Percentiles rank a stretch among this genome's conserved stretches.
These are phyloP conservation scores for Capsella rubella DNA, from an alignment of 441 rosid genomes.

Conservation along the genomic window DNA sequence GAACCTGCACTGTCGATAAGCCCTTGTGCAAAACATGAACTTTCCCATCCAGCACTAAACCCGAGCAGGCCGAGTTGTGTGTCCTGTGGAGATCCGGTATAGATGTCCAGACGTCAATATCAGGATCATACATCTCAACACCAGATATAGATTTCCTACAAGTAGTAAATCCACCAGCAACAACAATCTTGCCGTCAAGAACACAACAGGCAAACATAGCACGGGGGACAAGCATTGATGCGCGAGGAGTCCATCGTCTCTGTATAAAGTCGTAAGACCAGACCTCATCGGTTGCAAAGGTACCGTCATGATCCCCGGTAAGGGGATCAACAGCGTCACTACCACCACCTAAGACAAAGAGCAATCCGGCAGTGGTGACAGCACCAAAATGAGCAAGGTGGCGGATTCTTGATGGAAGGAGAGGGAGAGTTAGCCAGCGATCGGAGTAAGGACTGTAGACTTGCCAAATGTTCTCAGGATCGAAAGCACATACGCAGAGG, in stretches of 20 bases:
- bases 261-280: conserved; percentile 85
- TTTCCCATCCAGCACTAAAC: conserved; percentile 70
- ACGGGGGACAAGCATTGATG: conserved; percentile 90
- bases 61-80: conserved; percentile 91
- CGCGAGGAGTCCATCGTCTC: conserved; percentile 65
- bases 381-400: conserved; percentile 88
- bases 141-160: conserved; percentile 88
- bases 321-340: conserved; percentile 91
- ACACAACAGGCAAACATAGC: conserved; percentile 96
- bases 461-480: conserved; percentile 96
- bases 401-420: conserved; percentile 85
- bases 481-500: conserved; percentile 83
- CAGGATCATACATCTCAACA: conserved; percentile 91
- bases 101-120: conserved; percentile 72
- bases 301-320: conserved; percentile 95
- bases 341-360: conserved; percentile 93
- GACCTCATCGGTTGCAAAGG: conserved; percentile 90
- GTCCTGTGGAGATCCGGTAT: conserved; percentile 85
- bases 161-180: conserved; percentile 93
- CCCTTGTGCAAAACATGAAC: conserved; percentile 92
- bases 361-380: conserved; percentile 67
- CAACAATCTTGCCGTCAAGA: conserved; percentile 82
- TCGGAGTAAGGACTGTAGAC: conserved; percentile 80
- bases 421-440: conserved; percentile 88
- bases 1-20: conserved; percentile 79